A percentile compares a stretch with the other conserved stretches of the same genome.
These are phyloP conservation scores for Cryptomeria japonica DNA, from an alignment of 75 land plant species.

Conservation along the genomic window DNA sequence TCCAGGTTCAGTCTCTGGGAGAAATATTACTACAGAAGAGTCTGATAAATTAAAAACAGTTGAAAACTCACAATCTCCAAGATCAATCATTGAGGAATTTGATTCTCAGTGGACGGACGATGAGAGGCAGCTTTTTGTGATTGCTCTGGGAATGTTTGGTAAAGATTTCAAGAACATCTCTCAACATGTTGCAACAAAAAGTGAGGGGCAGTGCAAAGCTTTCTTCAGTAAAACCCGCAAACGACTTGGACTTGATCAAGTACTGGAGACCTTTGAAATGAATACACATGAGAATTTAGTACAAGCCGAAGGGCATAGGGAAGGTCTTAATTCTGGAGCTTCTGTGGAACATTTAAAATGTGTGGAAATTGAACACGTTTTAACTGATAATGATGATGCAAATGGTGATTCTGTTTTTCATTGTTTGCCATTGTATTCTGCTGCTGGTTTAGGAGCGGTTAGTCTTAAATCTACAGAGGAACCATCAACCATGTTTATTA, in stretches of 20 bases:
- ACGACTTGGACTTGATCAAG: slow-evolving; percentile 36
- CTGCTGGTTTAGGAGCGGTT: background rate
- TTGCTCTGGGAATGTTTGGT: slow-evolving; percentile 41
- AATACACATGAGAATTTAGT: slow-evolving; percentile 9
- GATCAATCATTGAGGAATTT: slow-evolving; percentile 16
- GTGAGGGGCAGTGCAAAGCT: slow-evolving; percentile 40
- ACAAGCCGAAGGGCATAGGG: slow-evolving; percentile 8
- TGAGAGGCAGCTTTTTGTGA: slow-evolving; percentile 40
- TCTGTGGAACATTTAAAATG: background rate
- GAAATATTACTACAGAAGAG: slow-evolving; percentile 24
- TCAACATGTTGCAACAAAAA: slow-evolving; percentile 40
- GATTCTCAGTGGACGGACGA: slow-evolving; percentile 45
- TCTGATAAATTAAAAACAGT: slow-evolving; percentile 13
- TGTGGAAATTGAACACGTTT: background rate
- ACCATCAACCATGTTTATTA: background rate
- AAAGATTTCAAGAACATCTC: slow-evolving; percentile 46
- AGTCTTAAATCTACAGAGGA: background rate
- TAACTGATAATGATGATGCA: background rate
- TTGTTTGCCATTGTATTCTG: background rate
- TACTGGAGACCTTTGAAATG: slow-evolving; percentile 28
- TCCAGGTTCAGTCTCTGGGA: slow-evolving; percentile 45
- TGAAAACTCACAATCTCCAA: slow-evolving; percentile 2
- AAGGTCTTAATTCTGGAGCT: background rate
- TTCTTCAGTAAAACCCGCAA: slow-evolving; percentile 58
- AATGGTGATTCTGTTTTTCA: background rate